phyloP scores from a whole-genome alignment of 2,329 filamentous ascomycete genomes.

The Mycosphaerella sp. region DNA sequence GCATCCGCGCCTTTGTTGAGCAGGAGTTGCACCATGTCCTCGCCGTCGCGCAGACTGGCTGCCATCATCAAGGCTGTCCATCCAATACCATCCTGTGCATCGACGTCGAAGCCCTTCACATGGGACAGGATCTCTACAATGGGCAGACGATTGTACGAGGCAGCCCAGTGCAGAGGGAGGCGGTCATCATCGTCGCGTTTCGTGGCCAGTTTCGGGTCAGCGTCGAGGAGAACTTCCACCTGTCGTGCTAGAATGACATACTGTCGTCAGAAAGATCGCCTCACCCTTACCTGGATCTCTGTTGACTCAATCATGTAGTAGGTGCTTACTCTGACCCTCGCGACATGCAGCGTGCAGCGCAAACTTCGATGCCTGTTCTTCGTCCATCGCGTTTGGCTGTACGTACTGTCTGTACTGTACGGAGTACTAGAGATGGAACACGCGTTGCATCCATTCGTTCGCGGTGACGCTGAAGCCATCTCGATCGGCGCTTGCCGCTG shows the following conservation, averaged over 20 bases:
- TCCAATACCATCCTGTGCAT: conserved; percentile 72
- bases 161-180: conserved; percentile 89
- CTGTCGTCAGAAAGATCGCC: conserved; percentile 5
- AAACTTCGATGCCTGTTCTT: conserved; percentile 54
- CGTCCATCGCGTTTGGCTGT: conserved; percentile 25
- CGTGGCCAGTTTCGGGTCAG: conserved; percentile 69
- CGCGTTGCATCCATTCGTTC: background rate
- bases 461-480: conserved; percentile 6
- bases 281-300: background rate
- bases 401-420: too few relatives aligned
- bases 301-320: background rate
- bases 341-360: conserved; percentile 82
- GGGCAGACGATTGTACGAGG: conserved; percentile 70
- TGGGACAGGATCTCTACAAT: conserved; percentile 69
- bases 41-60: conserved; percentile 64
- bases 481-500: background rate
- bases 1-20: conserved; percentile 65
- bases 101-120: conserved; percentile 70
- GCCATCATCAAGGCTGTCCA: conserved; percentile 86
- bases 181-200: conserved; percentile 79
- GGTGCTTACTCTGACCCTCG: conserved; percentile 67
- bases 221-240: conserved; percentile 69
- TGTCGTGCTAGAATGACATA: conserved; percentile 48
- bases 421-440: background rate
- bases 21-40: conserved; percentile 61